Evolutionary conservation across 2,329 filamentous ascomycete genomes (phyloP), one percentile per base, ranked within the genome.

Genomic region (Colletotrichum higginsianum): DNA sequence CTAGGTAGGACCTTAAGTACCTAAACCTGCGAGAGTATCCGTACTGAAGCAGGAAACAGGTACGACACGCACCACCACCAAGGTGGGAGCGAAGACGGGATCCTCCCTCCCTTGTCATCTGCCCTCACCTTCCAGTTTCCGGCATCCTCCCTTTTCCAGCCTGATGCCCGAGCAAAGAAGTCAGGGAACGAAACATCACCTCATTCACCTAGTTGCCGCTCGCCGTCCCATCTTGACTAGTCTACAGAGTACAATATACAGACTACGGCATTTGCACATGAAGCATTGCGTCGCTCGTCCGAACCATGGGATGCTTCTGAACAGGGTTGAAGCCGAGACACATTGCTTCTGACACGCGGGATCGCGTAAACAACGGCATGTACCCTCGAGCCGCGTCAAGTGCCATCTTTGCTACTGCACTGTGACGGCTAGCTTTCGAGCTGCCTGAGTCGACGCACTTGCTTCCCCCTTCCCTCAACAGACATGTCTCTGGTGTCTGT

Each of bases 301-400:
- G 52, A 67, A 42, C 57, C 38, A 46, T 47, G 23, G 30, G 38
- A 49, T 55, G 42, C 35, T 52, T 46, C 38, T n/a, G 40, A 58
- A 16, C 68, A 62, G 52, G 50, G 52, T 62, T 63, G 64, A 58
- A 46, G 58, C 68, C 58, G 64, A 71, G 57, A 62, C 68, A 62
- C 13, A 30, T 67, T 62, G 42, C 18, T 52, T n/a, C 50, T 58
- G 68, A 71, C 68, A 44, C 52, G 57, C 52, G 64, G 64, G 38
- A 58, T 46, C 42, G 16, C 3, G 64, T 58, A n/a, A n/a, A 47
- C 26, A 16, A 21, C 18, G 30, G 58, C 62, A 38, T 55, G 47
- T 38, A 38, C 35, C 55, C 52, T 26, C 21, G 44, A 18, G 46
- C 47, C 61, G 35, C 35, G 60, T 7, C 46, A 42, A 15, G 21